Evolutionary conservation across 768 basidiomycete species (phyloP).

Genomic region (Wakefieldia striispora): DNA sequence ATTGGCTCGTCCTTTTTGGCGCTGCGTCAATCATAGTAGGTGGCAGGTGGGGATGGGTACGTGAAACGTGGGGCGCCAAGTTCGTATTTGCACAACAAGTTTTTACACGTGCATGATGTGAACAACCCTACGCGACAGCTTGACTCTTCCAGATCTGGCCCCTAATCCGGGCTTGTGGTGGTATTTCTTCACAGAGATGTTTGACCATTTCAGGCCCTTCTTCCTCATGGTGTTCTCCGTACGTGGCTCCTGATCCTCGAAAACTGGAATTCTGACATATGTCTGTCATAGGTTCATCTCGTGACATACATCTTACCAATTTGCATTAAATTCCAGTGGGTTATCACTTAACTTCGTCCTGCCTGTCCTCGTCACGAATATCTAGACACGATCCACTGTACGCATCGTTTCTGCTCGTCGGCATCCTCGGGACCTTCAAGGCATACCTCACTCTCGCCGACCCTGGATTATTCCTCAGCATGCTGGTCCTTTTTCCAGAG

Average conservation of each 20-base stretch:
- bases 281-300: slow-evolving; percentile 63
- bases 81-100: slow-evolving; percentile 29
- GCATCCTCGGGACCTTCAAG: slow-evolving; percentile 83
- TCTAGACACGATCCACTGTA: slow-evolving; percentile 81
- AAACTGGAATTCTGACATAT: background rate
- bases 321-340: slow-evolving; percentile 85
- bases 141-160: slow-evolving; percentile 84
- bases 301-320: slow-evolving; percentile 80
- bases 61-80: slow-evolving; percentile 85
- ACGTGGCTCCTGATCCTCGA: slow-evolving; percentile 19
- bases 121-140: slow-evolving; percentile 38
- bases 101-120: background rate
- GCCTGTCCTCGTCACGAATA: background rate
- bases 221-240: slow-evolving; percentile 95
- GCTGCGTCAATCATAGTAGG: slow-evolving; percentile 53
- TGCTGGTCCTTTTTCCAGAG: slow-evolving; percentile 83
- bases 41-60: slow-evolving; percentile 67
- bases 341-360: background rate
- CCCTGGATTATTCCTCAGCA: slow-evolving; percentile 79
- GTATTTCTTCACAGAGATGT: slow-evolving; percentile 99
- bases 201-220: slow-evolving; percentile 94
- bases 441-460: slow-evolving; percentile 91
- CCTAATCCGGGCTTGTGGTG: slow-evolving; percentile 96
- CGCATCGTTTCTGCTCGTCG: slow-evolving; percentile 70
- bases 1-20: slow-evolving; percentile 42